Conservation (phyloP, 768 basidiomycete species). For the Termitomyces sp. region DNA sequence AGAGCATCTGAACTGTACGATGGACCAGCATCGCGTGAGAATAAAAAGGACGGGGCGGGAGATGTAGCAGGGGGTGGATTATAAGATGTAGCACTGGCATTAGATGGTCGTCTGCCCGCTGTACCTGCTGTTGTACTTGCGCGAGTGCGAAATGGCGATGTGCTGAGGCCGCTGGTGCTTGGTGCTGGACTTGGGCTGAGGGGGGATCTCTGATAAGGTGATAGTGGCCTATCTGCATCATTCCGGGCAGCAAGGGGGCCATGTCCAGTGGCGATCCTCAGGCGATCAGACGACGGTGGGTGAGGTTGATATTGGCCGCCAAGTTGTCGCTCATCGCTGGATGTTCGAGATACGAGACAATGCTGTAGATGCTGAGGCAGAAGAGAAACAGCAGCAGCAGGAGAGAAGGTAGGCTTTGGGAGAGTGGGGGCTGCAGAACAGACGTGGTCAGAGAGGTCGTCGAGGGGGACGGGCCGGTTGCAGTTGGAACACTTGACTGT, state of each 20-base stretch:
- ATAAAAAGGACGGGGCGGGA: constrained; percentile 10
- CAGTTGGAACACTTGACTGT: constrained; percentile 85
- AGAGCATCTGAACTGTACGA: not conserved
- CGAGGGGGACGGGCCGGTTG: constrained; percentile 60
- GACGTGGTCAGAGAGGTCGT: constrained; percentile 72
- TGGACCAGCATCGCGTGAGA: constrained; percentile 3
- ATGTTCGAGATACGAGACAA: constrained; percentile 24
- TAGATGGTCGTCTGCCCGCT: constrained; percentile 17
- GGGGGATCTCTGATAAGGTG: constrained; percentile 12
- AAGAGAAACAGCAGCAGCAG: constrained; percentile 36
- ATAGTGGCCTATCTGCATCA: constrained; percentile 12
- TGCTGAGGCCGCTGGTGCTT: constrained; percentile 5
- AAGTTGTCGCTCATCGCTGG: constrained; percentile 12
- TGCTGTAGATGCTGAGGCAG: constrained; percentile 47
- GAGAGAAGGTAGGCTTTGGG: constrained; percentile 33
- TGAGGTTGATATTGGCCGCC: not conserved
- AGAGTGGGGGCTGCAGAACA: constrained; percentile 52
- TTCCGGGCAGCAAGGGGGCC: constrained; percentile 30
- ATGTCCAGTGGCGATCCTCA: constrained; percentile 28
- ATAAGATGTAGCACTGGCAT: constrained; percentile 2
- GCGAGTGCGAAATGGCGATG: constrained; percentile 19
- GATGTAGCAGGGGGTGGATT: constrained; percentile 2
- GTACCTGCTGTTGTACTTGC: constrained; percentile 17
- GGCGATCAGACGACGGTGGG: constrained; percentile 18
- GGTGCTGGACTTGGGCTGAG: constrained; percentile 13